phyloP scores from a whole-genome alignment of 2,329 filamentous ascomycete genomes.

The Hypoxylon sp. region DNA sequence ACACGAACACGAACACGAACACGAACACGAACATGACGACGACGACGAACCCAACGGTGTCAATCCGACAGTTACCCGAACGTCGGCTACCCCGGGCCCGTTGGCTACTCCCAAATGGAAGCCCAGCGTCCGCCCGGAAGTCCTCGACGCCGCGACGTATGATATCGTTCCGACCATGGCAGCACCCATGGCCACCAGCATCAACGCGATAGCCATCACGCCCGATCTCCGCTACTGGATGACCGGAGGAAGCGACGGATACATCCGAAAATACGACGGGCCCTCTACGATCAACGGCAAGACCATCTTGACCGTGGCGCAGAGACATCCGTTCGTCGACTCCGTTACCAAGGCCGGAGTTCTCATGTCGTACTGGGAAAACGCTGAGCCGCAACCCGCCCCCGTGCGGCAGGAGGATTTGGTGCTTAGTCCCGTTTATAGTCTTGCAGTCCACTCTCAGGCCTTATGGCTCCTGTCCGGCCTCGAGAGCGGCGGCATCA shows the following conservation, averaged over 20 bases:
- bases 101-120: constrained; percentile 57
- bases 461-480: constrained; percentile 93
- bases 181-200: constrained; percentile 92
- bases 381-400: constrained; percentile 76
- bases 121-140: constrained; percentile 78
- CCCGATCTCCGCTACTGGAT: constrained; percentile 96
- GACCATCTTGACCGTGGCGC: constrained; percentile 90
- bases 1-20: constrained; percentile 48
- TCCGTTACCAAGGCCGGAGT: constrained; percentile 96
- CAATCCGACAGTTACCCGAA: constrained; percentile 45
- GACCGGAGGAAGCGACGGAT: constrained; percentile 92
- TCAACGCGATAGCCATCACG: constrained; percentile 92
- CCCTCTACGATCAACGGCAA: constrained; percentile 95
- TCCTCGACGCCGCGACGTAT: constrained; percentile 82
- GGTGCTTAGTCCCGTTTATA: constrained; percentile 90
- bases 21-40: constrained; percentile 52
- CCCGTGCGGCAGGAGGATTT: constrained; percentile 65
- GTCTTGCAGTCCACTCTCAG: constrained; percentile 88
- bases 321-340: constrained; percentile 96
- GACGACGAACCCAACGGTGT: constrained; percentile 45
- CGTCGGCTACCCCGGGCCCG: constrained; percentile 51
- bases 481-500: constrained; percentile 90
- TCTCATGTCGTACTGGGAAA: constrained; percentile 97
- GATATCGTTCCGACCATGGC: constrained; percentile 98
- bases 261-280: constrained; percentile 97